These are phyloP conservation scores for Podila epicladia DNA, from an alignment of 192 early-diverging fungal genomes.

Conservation along the genomic window DNA sequence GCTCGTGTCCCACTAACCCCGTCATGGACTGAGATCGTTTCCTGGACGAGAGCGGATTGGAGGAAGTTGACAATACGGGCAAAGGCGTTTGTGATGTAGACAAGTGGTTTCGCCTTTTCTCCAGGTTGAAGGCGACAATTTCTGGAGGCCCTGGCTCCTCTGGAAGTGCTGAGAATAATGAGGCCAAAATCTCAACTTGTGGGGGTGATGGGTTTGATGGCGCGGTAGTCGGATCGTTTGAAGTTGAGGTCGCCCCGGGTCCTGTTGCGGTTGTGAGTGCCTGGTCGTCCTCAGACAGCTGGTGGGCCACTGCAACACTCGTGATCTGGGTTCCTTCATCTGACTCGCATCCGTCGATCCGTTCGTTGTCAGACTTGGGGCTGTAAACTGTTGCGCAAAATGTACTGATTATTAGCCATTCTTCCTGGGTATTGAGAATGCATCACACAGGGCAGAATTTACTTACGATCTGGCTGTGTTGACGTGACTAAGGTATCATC, in stretches of 20 bases:
- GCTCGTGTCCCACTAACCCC: slow-evolving; percentile 23
- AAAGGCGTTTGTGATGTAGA: neutral
- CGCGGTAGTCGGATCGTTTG: neutral
- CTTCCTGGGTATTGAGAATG: neutral
- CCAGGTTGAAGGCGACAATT: slow-evolving; percentile 24
- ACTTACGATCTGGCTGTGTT: slow-evolving; percentile 19
- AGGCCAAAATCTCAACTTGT: slow-evolving; percentile 11
- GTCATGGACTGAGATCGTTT: slow-evolving; percentile 32
- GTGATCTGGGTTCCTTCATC: slow-evolving; percentile 17
- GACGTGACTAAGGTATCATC: slow-evolving; percentile 25
- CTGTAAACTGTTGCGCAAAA: neutral
- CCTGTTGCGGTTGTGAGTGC: neutral
- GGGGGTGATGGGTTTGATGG: neutral
- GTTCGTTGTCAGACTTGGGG: slow-evolving; percentile 28
- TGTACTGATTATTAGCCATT: neutral
- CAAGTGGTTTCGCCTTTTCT: neutral
- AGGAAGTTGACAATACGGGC: neutral
- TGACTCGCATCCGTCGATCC: slow-evolving; percentile 28
- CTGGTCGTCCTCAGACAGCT: neutral
- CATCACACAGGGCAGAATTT: neutral
- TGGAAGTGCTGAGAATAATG: slow-evolving; percentile 31
- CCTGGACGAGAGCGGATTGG: slow-evolving; percentile 2
- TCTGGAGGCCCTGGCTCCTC: slow-evolving; percentile 34
- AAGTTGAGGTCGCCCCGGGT: neutral
- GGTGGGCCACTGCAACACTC: neutral